Evolutionary conservation across 2,329 filamentous ascomycete genomes (phyloP).

Genomic region (Nemania diffusa): DNA sequence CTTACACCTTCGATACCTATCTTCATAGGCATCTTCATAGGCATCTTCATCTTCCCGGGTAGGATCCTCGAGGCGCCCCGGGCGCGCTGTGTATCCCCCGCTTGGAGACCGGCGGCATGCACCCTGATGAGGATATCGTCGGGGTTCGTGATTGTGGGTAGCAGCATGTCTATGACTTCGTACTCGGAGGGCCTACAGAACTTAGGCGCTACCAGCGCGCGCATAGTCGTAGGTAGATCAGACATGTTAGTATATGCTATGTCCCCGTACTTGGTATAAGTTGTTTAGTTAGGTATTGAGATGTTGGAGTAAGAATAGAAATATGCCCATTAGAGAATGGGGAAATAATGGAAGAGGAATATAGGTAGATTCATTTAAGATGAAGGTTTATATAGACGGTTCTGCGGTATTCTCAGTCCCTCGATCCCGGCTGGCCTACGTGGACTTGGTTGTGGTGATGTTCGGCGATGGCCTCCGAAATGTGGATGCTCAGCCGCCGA

Average conservation of each 20-base stretch:
- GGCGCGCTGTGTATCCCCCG: slow-evolving; percentile 51
- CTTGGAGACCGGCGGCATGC: slow-evolving; percentile 13
- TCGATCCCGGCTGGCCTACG: neutral
- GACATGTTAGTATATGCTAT: too few relatives aligned
- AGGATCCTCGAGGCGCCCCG: slow-evolving; percentile 52
- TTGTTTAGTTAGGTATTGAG: neutral
- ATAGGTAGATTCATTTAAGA: too few relatives aligned
- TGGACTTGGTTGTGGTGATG: neutral
- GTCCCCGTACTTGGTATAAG: neutral
- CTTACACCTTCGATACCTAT: slow-evolving; percentile 30
- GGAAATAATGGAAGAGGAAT: too few relatives aligned
- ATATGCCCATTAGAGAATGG: too few relatives aligned
- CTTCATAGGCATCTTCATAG: slow-evolving; percentile 22
- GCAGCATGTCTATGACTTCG: slow-evolving; percentile 55
- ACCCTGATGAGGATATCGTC: slow-evolving; percentile 54
- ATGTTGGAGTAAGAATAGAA: neutral
- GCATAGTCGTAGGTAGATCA: slow-evolving; percentile 50
- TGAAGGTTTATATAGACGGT: too few relatives aligned
- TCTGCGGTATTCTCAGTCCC: too few relatives aligned
- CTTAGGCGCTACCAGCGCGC: slow-evolving; percentile 55
- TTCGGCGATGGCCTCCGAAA: slow-evolving; percentile 29
- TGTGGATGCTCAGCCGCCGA: slow-evolving; percentile 30
- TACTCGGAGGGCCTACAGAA: slow-evolving; percentile 54
- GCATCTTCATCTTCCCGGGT: slow-evolving; percentile 40
- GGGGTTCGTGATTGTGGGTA: slow-evolving; percentile 56